These are phyloP conservation scores for Globisporangium orthogonon DNA, from an alignment of 352 stramenopile species.

Conservation along the genomic window DNA sequence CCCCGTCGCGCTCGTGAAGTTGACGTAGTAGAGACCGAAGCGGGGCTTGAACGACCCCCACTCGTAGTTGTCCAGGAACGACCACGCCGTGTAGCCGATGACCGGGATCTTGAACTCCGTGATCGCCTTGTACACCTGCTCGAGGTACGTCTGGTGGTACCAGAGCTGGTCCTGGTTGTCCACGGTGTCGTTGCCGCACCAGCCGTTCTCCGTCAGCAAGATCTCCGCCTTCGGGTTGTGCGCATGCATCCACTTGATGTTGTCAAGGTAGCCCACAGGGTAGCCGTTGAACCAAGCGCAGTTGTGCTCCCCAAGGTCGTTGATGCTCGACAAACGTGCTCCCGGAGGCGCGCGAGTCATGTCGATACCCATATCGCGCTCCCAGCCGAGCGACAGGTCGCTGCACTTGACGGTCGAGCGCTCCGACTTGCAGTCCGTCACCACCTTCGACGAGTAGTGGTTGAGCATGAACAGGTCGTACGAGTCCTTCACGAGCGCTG, in stretches of 20 bases:
- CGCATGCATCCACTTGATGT: conserved; percentile 60
- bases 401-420: conserved; percentile 28
- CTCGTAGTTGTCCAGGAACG: conserved; percentile 94
- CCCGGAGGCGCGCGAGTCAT: conserved; percentile 39
- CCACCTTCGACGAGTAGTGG: conserved; percentile 75
- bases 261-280: conserved; percentile 41
- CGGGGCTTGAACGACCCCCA: conserved; percentile 57
- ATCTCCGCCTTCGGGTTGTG: conserved; percentile 38
- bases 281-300: conserved; percentile 41
- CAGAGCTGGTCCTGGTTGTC: conserved; percentile 53
- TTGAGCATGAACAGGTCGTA: conserved; percentile 95
- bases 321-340: conserved; percentile 35
- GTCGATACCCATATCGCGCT: conserved; percentile 43
- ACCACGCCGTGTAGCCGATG: conserved; percentile 91
- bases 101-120: conserved; percentile 62
- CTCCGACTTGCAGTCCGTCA: conserved; percentile 39
- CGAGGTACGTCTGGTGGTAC: conserved; percentile 49
- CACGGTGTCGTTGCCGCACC: conserved; percentile 45
- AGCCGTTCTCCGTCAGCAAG: conserved; percentile 62
- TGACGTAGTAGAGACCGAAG: conserved; percentile 16
- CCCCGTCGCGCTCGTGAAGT: conserved; percentile 13
- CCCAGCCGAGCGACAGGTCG: conserved; percentile 27
- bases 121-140: conserved; percentile 54
- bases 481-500: conserved; percentile 69
- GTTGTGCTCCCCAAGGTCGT: conserved; percentile 17